Base-by-base conservation (phyloP, 352 stramenopile genomes). In the Elongisporangium senticosum region DNA sequence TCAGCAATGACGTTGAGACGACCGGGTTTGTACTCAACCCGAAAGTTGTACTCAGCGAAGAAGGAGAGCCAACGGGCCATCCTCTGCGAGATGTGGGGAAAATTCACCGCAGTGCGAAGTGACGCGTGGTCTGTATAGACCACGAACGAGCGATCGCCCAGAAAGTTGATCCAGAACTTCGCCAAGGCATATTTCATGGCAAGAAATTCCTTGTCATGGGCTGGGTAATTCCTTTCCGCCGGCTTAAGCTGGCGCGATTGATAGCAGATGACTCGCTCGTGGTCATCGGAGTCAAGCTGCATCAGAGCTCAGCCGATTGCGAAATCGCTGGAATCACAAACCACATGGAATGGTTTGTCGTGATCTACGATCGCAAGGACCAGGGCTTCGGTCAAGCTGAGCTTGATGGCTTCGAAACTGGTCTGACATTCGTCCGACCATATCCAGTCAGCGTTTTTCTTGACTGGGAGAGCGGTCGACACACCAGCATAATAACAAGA, bases 1-100 rank as follows among this genome's bases (percentile, higher is more conserved):
- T 74, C 62, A n/a, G 58, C 56, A 3, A 74, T 11, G 10, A 63
- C 53, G 22, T 68, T 71, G 5, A 57, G 21, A 11, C 24, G 43
- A 2, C 63, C 62, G 0, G 56, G 55, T 39, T 77, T 70, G 48
- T 71, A 74, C 39, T 74, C 59, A 24, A 68, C 53, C 21, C 47
- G 17, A 8, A 71, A 67, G 28, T 67, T 73, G 55, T 65, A 69
- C 23, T 73, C 61, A 0, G 62, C 39, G 52, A 77, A 74, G 55
- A 70, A 74, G 3, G 63, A 60, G 1, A 72, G 39, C 56, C 66
- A 74, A 13, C 63, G 21, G 8, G 49, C 53, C 66, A 70, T 72
- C 13, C 62, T 56, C 19, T 72, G 51, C 15, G 54, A 63, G 50
- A 71, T 48, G 24, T 58, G 56, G 17, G 53, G 64, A 19, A 56